A percentile compares a stretch with the other conserved stretches of the same genome.
phyloP scores from a whole-genome alignment of 306 rosid species.

The Cucumis hystrix region DNA sequence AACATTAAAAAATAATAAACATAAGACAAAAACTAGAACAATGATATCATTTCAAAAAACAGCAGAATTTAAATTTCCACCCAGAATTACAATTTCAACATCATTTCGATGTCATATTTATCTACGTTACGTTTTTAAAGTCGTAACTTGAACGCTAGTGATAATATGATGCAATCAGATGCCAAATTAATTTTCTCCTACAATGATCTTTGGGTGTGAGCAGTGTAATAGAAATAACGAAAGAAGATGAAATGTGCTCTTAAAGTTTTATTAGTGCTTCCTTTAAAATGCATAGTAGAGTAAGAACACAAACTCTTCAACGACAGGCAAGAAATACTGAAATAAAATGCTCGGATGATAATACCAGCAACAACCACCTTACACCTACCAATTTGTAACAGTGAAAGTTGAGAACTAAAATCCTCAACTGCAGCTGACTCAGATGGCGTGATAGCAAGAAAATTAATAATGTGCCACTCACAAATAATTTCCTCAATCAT shows the following conservation, averaged over 20 bases:
- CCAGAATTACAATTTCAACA: not conserved
- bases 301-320: not conserved
- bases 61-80: not conserved
- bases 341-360: not conserved
- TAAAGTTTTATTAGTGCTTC: not conserved
- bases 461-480: conserved; percentile 75
- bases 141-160: not conserved
- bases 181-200: not conserved
- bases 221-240: not conserved
- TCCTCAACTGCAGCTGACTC: conserved; percentile 62
- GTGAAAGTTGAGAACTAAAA: conserved; percentile 74
- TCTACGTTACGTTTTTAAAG: not conserved
- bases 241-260: not conserved
- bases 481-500: conserved; percentile 72
- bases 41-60: conserved; percentile 1
- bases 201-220: not conserved
- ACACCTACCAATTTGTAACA: conserved; percentile 66
- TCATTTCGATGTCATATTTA: not conserved
- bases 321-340: not conserved
- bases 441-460: conserved; percentile 65
- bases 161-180: not conserved
- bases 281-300: not conserved
- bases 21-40: not conserved
- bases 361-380: not conserved
- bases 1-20: not conserved